Conservation (phyloP, 2,329 filamentous ascomycete species). For the Rhynchosporium agropyri region DNA sequence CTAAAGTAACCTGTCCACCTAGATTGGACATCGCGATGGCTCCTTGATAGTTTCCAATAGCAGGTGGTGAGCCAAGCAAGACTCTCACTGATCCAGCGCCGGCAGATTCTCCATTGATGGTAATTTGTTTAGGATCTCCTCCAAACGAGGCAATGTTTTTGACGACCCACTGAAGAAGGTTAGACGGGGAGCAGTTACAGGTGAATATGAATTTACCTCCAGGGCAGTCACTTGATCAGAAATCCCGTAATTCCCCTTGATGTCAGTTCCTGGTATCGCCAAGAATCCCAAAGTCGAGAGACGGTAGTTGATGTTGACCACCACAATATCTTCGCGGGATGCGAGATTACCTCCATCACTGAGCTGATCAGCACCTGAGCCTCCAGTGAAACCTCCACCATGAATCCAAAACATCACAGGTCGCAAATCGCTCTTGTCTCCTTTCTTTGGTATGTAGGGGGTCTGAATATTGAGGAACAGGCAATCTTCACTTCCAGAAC, state of each 20-base stretch:
- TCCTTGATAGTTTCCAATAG: constrained; percentile 51
- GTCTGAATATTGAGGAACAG: constrained; percentile 45
- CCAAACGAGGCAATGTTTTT: constrained; percentile 50
- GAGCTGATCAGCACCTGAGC: constrained; percentile 33
- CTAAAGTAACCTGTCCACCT: constrained; percentile 53
- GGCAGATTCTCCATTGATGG: constrained; percentile 54
- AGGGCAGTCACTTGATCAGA: constrained; percentile 54
- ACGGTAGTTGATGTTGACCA: constrained; percentile 39
- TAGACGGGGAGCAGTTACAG: not conserved
- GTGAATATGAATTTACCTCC: constrained; percentile 35
- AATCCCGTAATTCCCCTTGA: constrained; percentile 56
- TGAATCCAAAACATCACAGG: constrained; percentile 42
- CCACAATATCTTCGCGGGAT: constrained; percentile 38
- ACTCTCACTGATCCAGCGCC: constrained; percentile 54
- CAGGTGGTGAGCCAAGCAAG: constrained; percentile 51
- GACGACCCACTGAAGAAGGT: constrained; percentile 48
- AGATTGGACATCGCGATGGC: constrained; percentile 55
- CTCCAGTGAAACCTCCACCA: constrained; percentile 42
- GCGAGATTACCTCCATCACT: constrained; percentile 39
- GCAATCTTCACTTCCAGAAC: constrained; percentile 40
- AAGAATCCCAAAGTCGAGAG: constrained; percentile 43
- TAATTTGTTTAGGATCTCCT: constrained; percentile 51
- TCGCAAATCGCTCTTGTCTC: constrained; percentile 39
- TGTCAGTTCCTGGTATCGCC: constrained; percentile 53
- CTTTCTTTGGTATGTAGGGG: constrained; percentile 39